phyloP scores from a whole-genome alignment of 108 stramenopile genomes.

The Pinguiococcus pyrenoidosus region DNA sequence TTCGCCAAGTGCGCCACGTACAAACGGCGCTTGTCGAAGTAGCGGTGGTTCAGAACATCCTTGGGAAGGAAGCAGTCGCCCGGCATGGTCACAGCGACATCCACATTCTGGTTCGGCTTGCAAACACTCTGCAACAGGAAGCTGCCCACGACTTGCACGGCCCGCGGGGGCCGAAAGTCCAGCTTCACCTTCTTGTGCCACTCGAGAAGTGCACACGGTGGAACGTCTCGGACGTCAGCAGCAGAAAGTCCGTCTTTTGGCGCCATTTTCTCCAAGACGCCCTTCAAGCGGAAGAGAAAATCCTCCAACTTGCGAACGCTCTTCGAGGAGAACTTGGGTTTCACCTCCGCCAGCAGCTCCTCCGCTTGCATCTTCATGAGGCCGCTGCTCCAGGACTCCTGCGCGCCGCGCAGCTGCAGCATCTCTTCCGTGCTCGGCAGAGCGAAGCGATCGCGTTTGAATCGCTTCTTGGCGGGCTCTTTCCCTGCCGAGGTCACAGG shows the following conservation, averaged over 20 bases:
- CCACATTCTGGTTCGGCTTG: conserved; percentile 11
- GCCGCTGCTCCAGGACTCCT: no score
- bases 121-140: conserved; percentile 5
- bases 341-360: conserved; percentile 17
- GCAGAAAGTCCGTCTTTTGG: conserved; percentile 7
- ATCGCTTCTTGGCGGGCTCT: no score
- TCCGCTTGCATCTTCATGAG: conserved; percentile 13
- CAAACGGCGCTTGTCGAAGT: conserved; percentile 28
- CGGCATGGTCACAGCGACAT: conserved; percentile 10
- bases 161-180: conserved; percentile 7
- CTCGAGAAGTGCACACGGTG: neutral
- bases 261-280: no score
- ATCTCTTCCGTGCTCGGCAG: no score
- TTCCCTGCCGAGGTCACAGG: no score
- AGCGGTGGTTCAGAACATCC: conserved; percentile 26
- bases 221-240: conserved; percentile 3
- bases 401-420: no score
- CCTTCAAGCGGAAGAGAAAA: no score
- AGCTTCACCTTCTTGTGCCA: conserved; percentile 9
- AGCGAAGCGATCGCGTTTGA: no score
- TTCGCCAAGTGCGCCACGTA: conserved; percentile 12
- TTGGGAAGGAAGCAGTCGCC: conserved; percentile 10
- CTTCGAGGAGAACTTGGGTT: conserved; percentile 5
- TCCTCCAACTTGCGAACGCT: conserved; percentile 6
- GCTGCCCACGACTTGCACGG: conserved; percentile 9